Evolutionary conservation across 1,139 yeast species (phyloP).

Genomic region (Sporopachydermia cereana): DNA sequence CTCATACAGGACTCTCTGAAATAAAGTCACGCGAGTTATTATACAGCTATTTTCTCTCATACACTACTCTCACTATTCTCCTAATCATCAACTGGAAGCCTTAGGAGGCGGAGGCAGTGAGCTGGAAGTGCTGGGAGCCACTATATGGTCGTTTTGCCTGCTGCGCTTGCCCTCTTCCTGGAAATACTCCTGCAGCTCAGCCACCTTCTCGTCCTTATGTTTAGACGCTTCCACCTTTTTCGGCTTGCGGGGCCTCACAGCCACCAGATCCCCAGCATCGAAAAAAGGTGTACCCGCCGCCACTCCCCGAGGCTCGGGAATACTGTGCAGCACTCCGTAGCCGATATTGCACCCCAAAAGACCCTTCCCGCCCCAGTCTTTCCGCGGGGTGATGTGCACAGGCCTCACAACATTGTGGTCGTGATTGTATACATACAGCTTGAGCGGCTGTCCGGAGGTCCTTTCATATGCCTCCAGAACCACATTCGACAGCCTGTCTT

Average conservation of each 20-base stretch:
- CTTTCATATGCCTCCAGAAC: slow-evolving; percentile 23
- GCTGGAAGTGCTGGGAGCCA: neutral
- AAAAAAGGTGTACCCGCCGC: slow-evolving; percentile 5
- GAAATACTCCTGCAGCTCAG: slow-evolving; percentile 8
- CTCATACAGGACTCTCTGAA: no score
- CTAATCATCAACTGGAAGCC: no score
- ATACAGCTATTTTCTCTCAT: no score
- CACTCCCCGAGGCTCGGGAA: slow-evolving; percentile 54
- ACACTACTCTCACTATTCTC: no score
- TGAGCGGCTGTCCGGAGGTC: slow-evolving; percentile 21
- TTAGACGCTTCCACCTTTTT: neutral
- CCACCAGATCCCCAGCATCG: slow-evolving; percentile 4
- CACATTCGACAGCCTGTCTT: slow-evolving; percentile 60
- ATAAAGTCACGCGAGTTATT: no score
- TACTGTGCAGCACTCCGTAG: slow-evolving; percentile 75
- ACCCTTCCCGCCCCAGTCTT: slow-evolving; percentile 56
- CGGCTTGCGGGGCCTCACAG: slow-evolving; percentile 3
- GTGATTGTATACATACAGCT: slow-evolving; percentile 77
- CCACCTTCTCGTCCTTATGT: neutral
- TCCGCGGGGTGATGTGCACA: slow-evolving; percentile 60
- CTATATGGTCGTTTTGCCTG: slow-evolving; percentile 5
- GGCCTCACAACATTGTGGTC: slow-evolving; percentile 81
- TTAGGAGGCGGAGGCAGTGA: slow-evolving; percentile 8
- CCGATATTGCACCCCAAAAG: slow-evolving; percentile 92
- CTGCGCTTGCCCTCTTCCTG: slow-evolving; percentile 7